Percentiles rank a stretch among this genome's conserved stretches.
phyloP scores from a whole-genome alignment of 176 grass and related monocot species.

The Aegilops sharonensis region DNA sequence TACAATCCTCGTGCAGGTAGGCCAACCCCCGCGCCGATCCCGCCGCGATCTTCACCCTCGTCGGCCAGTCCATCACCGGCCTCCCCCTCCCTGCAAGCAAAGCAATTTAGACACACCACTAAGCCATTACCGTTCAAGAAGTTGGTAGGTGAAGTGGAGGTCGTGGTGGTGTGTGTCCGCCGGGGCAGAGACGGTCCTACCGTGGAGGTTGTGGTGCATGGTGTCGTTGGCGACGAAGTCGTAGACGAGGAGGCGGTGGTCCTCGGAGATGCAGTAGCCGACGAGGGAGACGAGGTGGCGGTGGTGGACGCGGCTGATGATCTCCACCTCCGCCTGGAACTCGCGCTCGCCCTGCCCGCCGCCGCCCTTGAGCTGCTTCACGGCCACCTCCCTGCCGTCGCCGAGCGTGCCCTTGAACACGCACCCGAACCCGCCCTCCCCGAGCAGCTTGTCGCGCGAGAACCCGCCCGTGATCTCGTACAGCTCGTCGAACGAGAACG shows the following conservation, averaged over 20 bases:
- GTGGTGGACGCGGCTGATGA: conserved; percentile 90
- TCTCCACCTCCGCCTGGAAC: conserved; percentile 97
- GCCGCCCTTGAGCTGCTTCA: conserved; percentile 91
- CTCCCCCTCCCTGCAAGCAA: conserved; percentile 48
- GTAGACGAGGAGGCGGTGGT: conserved; percentile 83
- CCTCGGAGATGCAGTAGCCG: conserved; percentile 80
- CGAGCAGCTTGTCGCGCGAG: conserved; percentile 62
- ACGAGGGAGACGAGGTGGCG: conserved; percentile 87
- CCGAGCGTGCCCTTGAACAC: conserved; percentile 75
- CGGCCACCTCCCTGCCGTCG: conserved; percentile 71
- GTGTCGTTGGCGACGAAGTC: conserved; percentile 86
- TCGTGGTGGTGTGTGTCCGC: too few relatives aligned
- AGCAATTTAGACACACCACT: neutral
- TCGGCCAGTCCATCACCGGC: conserved; percentile 71
- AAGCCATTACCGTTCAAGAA: neutral
- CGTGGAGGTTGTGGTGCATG: conserved; percentile 87
- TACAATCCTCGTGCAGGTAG: conserved; percentile 95
- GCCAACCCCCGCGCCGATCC: conserved; percentile 77
- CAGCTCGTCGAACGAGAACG: conserved; percentile 77
- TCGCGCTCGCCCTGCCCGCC: conserved; percentile 92
- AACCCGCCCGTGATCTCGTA: conserved; percentile 80
- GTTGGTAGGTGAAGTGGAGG: neutral
- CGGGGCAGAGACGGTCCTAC: conserved; percentile 9
- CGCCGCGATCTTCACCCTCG: conserved; percentile 79
- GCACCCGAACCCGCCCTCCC: conserved; percentile 93